Percentiles rank a stretch among this genome's conserved stretches.
Conservation (phyloP, 352 stramenopile genomes). For the Phytophthora crassamura region DNA sequence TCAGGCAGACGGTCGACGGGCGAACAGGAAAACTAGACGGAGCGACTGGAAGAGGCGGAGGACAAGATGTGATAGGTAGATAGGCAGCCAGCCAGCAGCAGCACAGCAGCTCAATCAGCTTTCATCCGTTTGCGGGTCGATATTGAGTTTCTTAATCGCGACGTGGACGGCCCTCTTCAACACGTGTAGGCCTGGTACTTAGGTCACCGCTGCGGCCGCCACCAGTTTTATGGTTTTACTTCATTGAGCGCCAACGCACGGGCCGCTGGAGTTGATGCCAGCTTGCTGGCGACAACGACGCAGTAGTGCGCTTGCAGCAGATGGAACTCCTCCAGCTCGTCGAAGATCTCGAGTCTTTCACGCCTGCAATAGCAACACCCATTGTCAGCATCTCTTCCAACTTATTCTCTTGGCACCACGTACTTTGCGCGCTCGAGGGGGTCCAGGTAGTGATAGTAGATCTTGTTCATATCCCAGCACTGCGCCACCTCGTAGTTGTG, state of each 20-base stretch:
- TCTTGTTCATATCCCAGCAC: conserved; percentile 92
- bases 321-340: conserved; percentile 94
- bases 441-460: conserved; percentile 92
- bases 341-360: conserved; percentile 92
- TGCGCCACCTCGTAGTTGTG: conserved; percentile 74
- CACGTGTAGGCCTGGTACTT: not conserved
- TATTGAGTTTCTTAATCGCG: conserved; percentile 8
- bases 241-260: conserved; percentile 40
- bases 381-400: not conserved
- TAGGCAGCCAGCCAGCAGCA: conserved; percentile 32
- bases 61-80: conserved; percentile 29
- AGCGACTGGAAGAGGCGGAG: conserved; percentile 32
- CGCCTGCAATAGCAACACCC: conserved; percentile 40
- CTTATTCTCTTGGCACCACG: conserved; percentile 13
- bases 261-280: conserved; percentile 32
- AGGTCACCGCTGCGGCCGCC: not conserved
- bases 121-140: conserved; percentile 32
- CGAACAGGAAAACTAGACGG: conserved; percentile 22
- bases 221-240: conserved; percentile 20
- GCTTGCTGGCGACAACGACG: conserved; percentile 81
- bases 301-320: conserved; percentile 93
- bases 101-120: conserved; percentile 32
- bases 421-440: conserved; percentile 69
- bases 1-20: conserved; percentile 15
- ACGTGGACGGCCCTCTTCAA: conserved; percentile 1